phyloP scores from a whole-genome alignment of 306 rosid species.

The Mimosa bimucronata region DNA sequence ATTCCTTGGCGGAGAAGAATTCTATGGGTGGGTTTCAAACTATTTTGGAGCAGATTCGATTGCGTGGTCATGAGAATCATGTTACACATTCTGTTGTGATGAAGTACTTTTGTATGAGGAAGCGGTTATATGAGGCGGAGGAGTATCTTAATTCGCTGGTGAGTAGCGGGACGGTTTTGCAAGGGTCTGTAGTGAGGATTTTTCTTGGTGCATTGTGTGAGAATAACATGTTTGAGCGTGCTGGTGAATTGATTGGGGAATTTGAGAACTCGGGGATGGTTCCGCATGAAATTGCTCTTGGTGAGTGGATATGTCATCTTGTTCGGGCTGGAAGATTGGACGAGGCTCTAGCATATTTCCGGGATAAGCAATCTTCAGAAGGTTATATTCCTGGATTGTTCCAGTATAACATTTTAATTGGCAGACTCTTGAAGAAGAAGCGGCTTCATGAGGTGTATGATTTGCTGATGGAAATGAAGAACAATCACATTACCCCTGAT shows the following conservation, averaged over 20 bases:
- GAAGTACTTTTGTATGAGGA: slow-evolving; percentile 61
- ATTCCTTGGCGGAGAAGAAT: slow-evolving; percentile 59
- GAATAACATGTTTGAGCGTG: slow-evolving; percentile 50
- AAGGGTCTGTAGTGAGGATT: slow-evolving; percentile 45
- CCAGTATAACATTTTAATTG: slow-evolving; percentile 64
- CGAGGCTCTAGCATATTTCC: slow-evolving; percentile 61
- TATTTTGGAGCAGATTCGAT: slow-evolving; percentile 54
- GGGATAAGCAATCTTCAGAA: slow-evolving; percentile 50
- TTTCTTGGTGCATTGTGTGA: slow-evolving; percentile 63
- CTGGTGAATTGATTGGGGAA: slow-evolving; percentile 54
- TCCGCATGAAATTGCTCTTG: slow-evolving; percentile 52
- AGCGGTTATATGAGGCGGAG: slow-evolving; percentile 62
- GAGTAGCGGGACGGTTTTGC: slow-evolving; percentile 38
- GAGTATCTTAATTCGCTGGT: slow-evolving; percentile 44
- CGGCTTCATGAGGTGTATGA: slow-evolving; percentile 64
- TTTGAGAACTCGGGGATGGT: slow-evolving; percentile 44
- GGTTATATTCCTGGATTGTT: slow-evolving; percentile 57
- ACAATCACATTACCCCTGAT: slow-evolving; percentile 56
- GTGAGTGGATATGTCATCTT: slow-evolving; percentile 64
- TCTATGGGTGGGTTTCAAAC: slow-evolving; percentile 50
- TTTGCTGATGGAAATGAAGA: slow-evolving; percentile 80
- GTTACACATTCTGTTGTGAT: slow-evolving; percentile 48
- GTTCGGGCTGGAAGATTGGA: slow-evolving; percentile 59
- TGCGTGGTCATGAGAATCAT: slow-evolving; percentile 53
- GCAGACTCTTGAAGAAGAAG: slow-evolving; percentile 64